Conservation (phyloP, 129 eudicot genomes). For the Mikania micrantha region DNA sequence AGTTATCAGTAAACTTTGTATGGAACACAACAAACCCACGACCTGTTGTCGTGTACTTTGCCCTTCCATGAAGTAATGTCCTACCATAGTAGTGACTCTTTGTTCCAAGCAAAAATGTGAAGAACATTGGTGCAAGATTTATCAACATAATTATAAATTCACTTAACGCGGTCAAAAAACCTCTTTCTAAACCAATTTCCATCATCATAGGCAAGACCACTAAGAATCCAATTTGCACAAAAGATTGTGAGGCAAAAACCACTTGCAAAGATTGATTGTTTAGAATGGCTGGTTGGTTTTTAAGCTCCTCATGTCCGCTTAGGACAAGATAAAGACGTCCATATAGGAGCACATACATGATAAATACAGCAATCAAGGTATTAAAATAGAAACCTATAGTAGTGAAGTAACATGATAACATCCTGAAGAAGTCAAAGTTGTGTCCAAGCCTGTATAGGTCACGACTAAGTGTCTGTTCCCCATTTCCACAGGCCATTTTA, state of each 20-base stretch:
- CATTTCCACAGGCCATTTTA: conserved; percentile 77
- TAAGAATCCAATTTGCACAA: conserved; percentile 73
- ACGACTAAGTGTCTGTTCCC: conserved; percentile 81
- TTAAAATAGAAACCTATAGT: conserved; percentile 83
- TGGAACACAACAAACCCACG: conserved; percentile 47
- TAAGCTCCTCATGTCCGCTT: conserved; percentile 76
- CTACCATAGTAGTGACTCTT: no score
- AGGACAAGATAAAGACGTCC: conserved; percentile 88
- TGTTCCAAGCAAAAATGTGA: conserved; percentile 70
- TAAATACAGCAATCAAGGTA: conserved; percentile 71
- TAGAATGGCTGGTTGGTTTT: conserved; percentile 38
- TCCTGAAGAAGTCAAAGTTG: conserved; percentile 71
- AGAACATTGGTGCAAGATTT: conserved; percentile 73
- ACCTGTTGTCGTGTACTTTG: conserved; percentile 30
- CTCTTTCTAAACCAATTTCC: conserved; percentile 84
- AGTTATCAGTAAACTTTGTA: not conserved
- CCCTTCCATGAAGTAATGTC: no score
- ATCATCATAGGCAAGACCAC: conserved; percentile 94
- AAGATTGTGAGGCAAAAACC: conserved; percentile 82
- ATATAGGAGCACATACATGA: conserved; percentile 73
- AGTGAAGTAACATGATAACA: conserved; percentile 73
- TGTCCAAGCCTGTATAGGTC: conserved; percentile 83
- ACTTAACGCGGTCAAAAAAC: conserved; percentile 75
- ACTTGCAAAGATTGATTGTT: conserved; percentile 63
- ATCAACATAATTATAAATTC: conserved; percentile 75